phyloP scores from a whole-genome alignment of 768 basidiomycete species.

The Tulasnella sp. region DNA sequence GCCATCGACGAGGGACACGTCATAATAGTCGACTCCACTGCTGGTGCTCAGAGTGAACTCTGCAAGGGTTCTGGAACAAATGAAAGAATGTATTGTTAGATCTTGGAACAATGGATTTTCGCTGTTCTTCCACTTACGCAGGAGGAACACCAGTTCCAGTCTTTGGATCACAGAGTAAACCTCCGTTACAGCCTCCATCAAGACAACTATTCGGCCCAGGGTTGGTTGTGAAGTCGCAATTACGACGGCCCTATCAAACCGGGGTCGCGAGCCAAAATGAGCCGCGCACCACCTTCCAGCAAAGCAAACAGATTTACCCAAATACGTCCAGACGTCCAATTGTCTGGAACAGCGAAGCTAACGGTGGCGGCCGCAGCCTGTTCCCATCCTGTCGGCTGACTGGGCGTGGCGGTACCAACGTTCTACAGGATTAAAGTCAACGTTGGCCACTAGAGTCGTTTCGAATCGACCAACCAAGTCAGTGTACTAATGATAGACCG shows the following conservation, averaged over 20 bases:
- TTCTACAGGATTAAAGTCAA: not conserved
- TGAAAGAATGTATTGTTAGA: no score
- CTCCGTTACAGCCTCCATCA: conserved; percentile 23
- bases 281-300: not conserved
- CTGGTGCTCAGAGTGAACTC: not conserved
- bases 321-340: conserved; percentile 23
- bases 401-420: conserved; percentile 10
- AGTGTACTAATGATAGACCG: no score
- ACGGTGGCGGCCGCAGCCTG: conserved; percentile 14
- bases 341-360: conserved; percentile 20
- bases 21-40: conserved; percentile 12
- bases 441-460: no score
- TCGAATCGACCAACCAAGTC: no score
- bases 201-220: conserved; percentile 18
- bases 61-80: not conserved
- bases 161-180: conserved; percentile 29
- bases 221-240: conserved; percentile 17
- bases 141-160: conserved; percentile 30
- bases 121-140: no score
- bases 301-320: conserved; percentile 11
- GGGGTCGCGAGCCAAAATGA: not conserved
- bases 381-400: conserved; percentile 20
- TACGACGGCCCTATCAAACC: conserved; percentile 12
- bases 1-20: conserved; percentile 20
- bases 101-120: no score